Conservation (phyloP, 2,329 filamentous ascomycete species). For the Calonectria fujianensis region DNA sequence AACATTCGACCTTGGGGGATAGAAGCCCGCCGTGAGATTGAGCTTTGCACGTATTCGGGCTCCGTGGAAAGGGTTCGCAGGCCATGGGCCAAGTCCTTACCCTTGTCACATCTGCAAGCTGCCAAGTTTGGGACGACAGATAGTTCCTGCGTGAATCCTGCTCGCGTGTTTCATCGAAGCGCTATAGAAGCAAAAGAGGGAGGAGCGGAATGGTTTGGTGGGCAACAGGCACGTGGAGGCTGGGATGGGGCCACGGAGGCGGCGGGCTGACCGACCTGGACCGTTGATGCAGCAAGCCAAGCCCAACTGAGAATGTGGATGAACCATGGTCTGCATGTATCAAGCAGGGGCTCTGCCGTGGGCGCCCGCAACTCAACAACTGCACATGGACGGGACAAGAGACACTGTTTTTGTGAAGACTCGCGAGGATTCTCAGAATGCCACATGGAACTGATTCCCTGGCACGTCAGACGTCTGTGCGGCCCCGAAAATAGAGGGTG, state of each 20-base stretch:
- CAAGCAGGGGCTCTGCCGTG: constrained; percentile 41
- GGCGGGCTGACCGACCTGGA: constrained; percentile 41
- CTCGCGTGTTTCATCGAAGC: constrained; percentile 26
- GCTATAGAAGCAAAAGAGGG: constrained; percentile 21
- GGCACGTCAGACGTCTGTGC: constrained; percentile 9
- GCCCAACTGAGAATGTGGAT: constrained; percentile 51
- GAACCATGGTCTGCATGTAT: constrained; percentile 48
- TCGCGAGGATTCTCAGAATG: constrained; percentile 7
- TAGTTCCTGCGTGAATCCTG: constrained; percentile 22
- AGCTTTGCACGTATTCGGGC: constrained; percentile 27
- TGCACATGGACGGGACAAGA: neutral
- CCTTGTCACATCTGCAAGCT: constrained; percentile 9
- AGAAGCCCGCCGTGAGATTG: constrained; percentile 8
- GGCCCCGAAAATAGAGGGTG: constrained; percentile 19
- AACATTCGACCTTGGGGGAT: constrained; percentile 11
- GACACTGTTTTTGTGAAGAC: neutral
- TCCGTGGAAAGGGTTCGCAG: neutral
- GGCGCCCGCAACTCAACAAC: constrained; percentile 1
- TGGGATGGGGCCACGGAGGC: constrained; percentile 47
- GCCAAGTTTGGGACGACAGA: constrained; percentile 14
- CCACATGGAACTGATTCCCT: constrained; percentile 10
- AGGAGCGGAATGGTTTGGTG: constrained; percentile 35
- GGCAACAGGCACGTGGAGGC: constrained; percentile 44
- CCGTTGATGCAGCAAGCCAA: constrained; percentile 49
- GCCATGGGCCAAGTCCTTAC: neutral